These are phyloP conservation scores for Argentina anserina DNA, from an alignment of 306 rosid genomes.

Conservation along the genomic window DNA sequence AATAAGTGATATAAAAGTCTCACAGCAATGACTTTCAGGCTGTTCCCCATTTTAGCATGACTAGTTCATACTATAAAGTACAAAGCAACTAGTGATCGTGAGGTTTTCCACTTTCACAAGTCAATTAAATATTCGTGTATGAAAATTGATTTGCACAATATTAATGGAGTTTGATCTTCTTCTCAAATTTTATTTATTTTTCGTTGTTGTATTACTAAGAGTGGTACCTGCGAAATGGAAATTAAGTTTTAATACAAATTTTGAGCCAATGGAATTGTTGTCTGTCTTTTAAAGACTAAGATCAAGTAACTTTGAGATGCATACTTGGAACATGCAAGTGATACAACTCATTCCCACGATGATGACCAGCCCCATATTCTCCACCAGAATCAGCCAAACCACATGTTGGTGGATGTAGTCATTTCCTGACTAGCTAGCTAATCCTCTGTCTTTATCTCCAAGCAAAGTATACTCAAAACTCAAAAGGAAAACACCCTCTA, in stretches of 20 bases:
- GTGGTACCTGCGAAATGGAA: not conserved
- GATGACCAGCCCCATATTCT: not conserved
- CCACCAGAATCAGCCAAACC: not conserved
- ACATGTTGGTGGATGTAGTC: slow-evolving; percentile 22
- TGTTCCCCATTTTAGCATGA: not conserved
- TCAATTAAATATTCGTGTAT: not conserved
- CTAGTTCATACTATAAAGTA: not conserved
- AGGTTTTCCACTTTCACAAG: not conserved
- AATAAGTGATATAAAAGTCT: too few species aligned
- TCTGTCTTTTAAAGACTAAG: not conserved
- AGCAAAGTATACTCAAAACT: slow-evolving; percentile 23
- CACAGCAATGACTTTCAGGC: not conserved
- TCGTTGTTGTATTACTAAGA: not conserved
- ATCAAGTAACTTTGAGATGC: not conserved
- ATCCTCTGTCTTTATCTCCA: slow-evolving; percentile 24
- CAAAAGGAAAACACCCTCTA: not conserved
- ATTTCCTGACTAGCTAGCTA: slow-evolving; percentile 34
- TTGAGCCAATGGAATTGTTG: not conserved
- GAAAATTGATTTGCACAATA: not conserved
- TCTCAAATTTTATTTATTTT: not conserved
- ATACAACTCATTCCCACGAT: not conserved
- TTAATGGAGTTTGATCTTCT: not conserved
- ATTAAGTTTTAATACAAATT: not conserved
- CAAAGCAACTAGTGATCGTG: not conserved
- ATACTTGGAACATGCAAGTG: not conserved